Evolutionary conservation across 345 rosid genomes (phyloP).

Genomic region (Citropsis articulata): DNA sequence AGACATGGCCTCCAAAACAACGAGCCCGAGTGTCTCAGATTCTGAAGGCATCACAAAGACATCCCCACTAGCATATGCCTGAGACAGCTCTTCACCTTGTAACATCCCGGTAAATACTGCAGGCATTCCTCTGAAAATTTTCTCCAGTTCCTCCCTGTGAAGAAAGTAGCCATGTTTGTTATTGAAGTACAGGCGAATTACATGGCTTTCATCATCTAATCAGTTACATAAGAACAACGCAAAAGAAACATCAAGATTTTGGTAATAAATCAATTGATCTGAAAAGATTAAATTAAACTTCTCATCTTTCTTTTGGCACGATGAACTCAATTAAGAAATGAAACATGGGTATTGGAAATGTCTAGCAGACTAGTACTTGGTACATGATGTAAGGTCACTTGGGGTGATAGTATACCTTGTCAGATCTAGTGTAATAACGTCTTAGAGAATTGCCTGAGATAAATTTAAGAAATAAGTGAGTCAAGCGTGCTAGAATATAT

Average conservation of each 20-base stretch:
- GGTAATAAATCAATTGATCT: not conserved
- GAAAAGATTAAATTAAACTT: not conserved
- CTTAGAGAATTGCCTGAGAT: not conserved
- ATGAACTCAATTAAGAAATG: not conserved
- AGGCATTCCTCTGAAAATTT: conserved; percentile 79
- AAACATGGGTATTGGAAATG: not conserved
- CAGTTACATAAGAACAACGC: not conserved
- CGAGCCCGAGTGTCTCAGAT: conserved; percentile 94
- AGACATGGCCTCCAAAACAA: conserved; percentile 96
- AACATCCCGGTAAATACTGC: conserved; percentile 92
- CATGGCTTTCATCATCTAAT: not conserved
- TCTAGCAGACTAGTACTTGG: not conserved
- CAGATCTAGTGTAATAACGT: not conserved
- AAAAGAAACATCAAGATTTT: conserved; percentile 2
- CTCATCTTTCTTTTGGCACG: not conserved
- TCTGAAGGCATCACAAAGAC: conserved; percentile 96
- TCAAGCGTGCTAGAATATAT: not conserved
- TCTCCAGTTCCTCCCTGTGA: conserved; percentile 81
- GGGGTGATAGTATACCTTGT: not conserved
- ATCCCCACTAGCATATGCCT: conserved; percentile 97
- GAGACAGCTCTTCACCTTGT: conserved; percentile 88
- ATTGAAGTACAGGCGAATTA: not conserved
- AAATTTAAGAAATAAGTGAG: not conserved
- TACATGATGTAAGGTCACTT: not conserved
- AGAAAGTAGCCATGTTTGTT: conserved; percentile 9